These are phyloP conservation scores for Brasilioporus rufonigricans DNA, from an alignment of 768 basidiomycete genomes.

Conservation along the genomic window DNA sequence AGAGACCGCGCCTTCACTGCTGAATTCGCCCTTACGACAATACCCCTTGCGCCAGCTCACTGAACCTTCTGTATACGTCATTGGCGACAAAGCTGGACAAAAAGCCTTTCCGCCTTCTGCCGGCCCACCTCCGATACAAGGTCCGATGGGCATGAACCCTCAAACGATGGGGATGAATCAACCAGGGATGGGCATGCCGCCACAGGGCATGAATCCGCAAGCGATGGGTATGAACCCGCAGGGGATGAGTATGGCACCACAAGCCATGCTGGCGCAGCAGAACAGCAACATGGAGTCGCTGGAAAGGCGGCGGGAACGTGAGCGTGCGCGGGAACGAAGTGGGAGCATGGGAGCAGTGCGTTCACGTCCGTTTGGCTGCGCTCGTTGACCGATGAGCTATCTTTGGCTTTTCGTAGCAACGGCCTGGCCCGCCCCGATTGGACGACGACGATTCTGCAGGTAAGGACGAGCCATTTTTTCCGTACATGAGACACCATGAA, in stretches of 20 bases:
- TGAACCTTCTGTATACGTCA: slow-evolving; percentile 66
- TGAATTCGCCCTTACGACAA: slow-evolving; percentile 60
- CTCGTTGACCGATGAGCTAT: background rate
- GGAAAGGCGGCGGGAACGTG: slow-evolving; percentile 61
- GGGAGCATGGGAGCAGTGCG: slow-evolving; percentile 42
- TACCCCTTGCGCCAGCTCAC: slow-evolving; percentile 69
- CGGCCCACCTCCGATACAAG: slow-evolving; percentile 32
- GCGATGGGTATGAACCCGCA: slow-evolving; percentile 22
- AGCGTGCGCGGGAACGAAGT: slow-evolving; percentile 49
- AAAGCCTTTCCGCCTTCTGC: slow-evolving; percentile 47
- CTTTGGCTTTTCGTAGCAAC: slow-evolving; percentile 19
- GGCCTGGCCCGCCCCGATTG: slow-evolving; percentile 31
- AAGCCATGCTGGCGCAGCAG: slow-evolving; percentile 72
- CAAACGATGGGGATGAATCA: slow-evolving; percentile 26
- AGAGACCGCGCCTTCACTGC: slow-evolving; percentile 60
- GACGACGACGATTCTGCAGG: slow-evolving; percentile 71
- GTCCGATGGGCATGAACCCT: slow-evolving; percentile 26
- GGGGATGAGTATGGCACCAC: slow-evolving; percentile 35
- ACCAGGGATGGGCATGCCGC: slow-evolving; percentile 23
- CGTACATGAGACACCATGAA: background rate
- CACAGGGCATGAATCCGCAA: slow-evolving; percentile 26
- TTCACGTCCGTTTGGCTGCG: background rate
- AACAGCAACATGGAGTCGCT: slow-evolving; percentile 69
- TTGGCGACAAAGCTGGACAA: slow-evolving; percentile 72
- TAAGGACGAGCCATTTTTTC: slow-evolving; percentile 26